Base-by-base conservation (phyloP, 2,329 filamentous ascomycete genomes). In the Metarhizium robertsii region DNA sequence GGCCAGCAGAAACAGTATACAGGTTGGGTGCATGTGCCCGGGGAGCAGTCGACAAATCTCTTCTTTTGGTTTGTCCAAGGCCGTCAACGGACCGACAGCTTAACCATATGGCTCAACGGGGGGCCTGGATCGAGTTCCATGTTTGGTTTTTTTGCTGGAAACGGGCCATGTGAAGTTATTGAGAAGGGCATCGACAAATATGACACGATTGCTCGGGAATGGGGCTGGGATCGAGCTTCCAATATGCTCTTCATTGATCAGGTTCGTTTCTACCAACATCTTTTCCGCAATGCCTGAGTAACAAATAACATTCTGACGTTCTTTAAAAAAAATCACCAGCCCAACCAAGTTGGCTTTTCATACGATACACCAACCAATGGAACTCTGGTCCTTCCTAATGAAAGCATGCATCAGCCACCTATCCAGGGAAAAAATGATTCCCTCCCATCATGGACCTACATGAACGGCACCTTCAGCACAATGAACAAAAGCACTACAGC, bases 341-440 rank as follows among this genome's bases (percentile, higher is more conserved):
- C 85, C 29, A 84, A 85, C 58, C 84, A 89, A 69, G 81, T 89
- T 51, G 81, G 83, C 30, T 84, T 87, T 60, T 87, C 84, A 2
- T 84, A 81, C 64, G 88, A 90, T 64, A 76, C 75, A 30, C 72
- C 78, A 7, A 81, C 78, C 8, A 85, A 89, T 62, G 79, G 79
- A 16, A 84, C 84, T 6, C 64, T 83, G 25, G 70, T 81, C 57
- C 68, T 82, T 43, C 59, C 75, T 38, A 71, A 69, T 2, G 68
- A 67, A 42, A 65, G 70, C 49, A 67, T 73, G 14, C 70, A 56
- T 8, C 65, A 64, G 20, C 66, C 64, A 3, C 59, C 65, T 0
- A 50, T 61, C 7, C 53, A 45, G 6, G 56, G 61, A 40, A 58
- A 58, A 40, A 58, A 58, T 34, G 56, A 58, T 11, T 54, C 60